Evolutionary conservation across 805 yeast species (phyloP).

Genomic region (Cyberlindnera samutprakarnensis): DNA sequence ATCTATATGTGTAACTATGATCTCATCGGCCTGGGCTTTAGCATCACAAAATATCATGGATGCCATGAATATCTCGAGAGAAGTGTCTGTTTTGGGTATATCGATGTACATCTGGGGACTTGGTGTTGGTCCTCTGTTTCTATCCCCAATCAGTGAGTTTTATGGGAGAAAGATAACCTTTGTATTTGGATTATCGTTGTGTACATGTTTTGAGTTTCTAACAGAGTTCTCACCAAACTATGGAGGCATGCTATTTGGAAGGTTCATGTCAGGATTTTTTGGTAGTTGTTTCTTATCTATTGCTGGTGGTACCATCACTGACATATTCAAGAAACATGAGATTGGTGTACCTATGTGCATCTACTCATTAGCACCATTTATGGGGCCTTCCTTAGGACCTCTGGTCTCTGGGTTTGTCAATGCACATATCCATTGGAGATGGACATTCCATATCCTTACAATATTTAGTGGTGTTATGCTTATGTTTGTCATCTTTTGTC

Average conservation of each 20-base stretch:
- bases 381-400: slow-evolving; percentile 71
- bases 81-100: slow-evolving; percentile 48
- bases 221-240: slow-evolving; percentile 52
- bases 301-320: slow-evolving; percentile 74
- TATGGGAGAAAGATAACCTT: slow-evolving; percentile 56
- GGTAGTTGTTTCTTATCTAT: slow-evolving; percentile 71
- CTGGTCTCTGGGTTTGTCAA: slow-evolving; percentile 49
- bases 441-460: slow-evolving; percentile 61
- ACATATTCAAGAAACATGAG: slow-evolving; percentile 51
- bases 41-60: slow-evolving; percentile 44
- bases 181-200: slow-evolving; percentile 49
- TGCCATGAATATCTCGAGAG: slow-evolving; percentile 45
- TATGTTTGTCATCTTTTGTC: slow-evolving; percentile 34
- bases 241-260: slow-evolving; percentile 55
- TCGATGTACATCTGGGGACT: slow-evolving; percentile 64
- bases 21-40: slow-evolving; percentile 63
- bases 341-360: slow-evolving; percentile 66
- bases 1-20: slow-evolving; percentile 56
- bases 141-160: slow-evolving; percentile 64
- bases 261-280: slow-evolving; percentile 64
- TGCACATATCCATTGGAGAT: slow-evolving; percentile 47
- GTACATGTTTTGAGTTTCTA: slow-evolving; percentile 50
- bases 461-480: slow-evolving; percentile 56
- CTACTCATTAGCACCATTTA: slow-evolving; percentile 54
- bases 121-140: slow-evolving; percentile 57